These are phyloP conservation scores for Daldinia sp. DNA, from an alignment of 2,329 filamentous ascomycete genomes.

Conservation along the genomic window DNA sequence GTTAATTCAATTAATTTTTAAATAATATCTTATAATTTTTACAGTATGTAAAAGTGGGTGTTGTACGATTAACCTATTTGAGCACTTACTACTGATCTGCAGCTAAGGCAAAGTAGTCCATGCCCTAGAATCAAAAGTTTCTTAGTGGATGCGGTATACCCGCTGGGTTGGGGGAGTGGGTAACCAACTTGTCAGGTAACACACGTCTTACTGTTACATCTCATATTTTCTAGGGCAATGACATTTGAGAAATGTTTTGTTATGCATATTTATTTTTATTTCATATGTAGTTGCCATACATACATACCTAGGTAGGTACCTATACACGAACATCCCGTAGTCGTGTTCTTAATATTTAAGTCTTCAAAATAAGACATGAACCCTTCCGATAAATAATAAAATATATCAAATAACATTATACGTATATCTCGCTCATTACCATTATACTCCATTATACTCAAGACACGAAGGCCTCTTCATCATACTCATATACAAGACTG, in stretches of 20 bases:
- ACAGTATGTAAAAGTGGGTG: no score
- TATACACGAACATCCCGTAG: background rate
- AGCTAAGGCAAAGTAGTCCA: no score
- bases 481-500: background rate
- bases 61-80: no score
- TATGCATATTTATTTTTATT: no score
- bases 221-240: background rate
- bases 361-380: background rate
- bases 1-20: no score
- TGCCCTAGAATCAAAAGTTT: no score
- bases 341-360: background rate
- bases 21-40: no score
- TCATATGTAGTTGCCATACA: no score
- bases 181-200: no score
- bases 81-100: no score
- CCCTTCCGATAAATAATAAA: background rate
- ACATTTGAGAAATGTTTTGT: background rate
- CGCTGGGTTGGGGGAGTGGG: slow-evolving; percentile 40
- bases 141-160: slow-evolving; percentile 11
- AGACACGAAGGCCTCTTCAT: background rate
- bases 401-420: background rate
- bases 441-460: background rate
- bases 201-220: background rate
- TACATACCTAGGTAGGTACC: background rate
- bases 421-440: background rate